Base-by-base conservation (phyloP, 1,284 basidiomycete species). In the Papiliotrema laurentii region DNA sequence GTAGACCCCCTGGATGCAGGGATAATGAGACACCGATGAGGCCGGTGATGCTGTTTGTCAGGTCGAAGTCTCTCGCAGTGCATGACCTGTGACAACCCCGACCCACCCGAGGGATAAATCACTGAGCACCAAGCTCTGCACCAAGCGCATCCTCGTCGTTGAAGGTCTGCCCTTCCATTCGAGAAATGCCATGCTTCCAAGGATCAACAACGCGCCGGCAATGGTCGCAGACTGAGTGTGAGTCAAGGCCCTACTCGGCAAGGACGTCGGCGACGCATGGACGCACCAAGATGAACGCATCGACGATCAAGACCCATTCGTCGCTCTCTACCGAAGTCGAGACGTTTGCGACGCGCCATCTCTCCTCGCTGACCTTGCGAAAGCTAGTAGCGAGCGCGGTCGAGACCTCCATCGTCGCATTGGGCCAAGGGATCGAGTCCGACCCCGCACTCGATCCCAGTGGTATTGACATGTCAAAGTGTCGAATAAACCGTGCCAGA, bases 31-130 rank as follows among this genome's bases (percentile, higher is more conserved):
- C 61, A 2, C 65, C 60, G 22, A 71, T 58, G 21, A 72, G 45
- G 13, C 66, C 64, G 9, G 60, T 49, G 36, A 68, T 54, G 4
- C 60, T 65, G 49, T 14, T 18, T 18, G 28, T 46, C 21, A 40
- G 45, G 21, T 14, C n/a, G 24, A 25, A 2, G 33, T 36, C 7
- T 14, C 41, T 41, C n/a, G 13, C 37, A 2, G 16, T 5, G 5
- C 19, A 5, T 25, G 30, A 4, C 16, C 36, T 16, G 10, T 21
- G 3, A 3, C 18, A 27, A 5, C 5, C 16, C 13, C 11, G 10
- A 63, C 68, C 44, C 49, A 68, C 66, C 72, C 72, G 11, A 74
- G 51, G 2, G 63, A 26, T 14, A 74, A 50, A 52, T 74, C 72
- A 42, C 63, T 68, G 18, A 71, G 30, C n/a, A 74, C 61, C 24